These are phyloP conservation scores for Gymnopus androsaceus DNA, from an alignment of 1,284 basidiomycete species.

Conservation along the genomic window DNA sequence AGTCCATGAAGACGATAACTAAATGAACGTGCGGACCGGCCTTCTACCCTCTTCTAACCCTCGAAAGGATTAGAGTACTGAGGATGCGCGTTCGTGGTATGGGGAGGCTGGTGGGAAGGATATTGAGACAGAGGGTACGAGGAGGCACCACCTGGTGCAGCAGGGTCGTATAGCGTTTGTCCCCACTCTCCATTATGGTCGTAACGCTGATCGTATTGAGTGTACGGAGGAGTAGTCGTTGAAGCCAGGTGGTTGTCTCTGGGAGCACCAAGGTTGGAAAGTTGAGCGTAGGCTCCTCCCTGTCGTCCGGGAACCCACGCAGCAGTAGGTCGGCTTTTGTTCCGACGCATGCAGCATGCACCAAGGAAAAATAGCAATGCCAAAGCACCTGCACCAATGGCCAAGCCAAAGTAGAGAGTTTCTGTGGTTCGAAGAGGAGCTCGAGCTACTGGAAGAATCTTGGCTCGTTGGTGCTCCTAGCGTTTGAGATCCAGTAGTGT, in stretches of 20 bases:
- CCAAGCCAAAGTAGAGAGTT: constrained; percentile 14
- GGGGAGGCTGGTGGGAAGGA: background rate
- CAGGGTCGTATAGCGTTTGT: constrained; percentile 16
- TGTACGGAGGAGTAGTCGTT: background rate
- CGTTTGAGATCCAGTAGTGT: constrained; percentile 37
- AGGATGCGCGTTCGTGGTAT: background rate
- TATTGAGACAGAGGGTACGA: constrained; percentile 8
- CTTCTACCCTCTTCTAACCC: background rate
- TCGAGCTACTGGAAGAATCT: background rate
- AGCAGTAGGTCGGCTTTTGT: constrained; percentile 15
- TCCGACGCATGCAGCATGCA: constrained; percentile 15
- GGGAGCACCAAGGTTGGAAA: constrained; percentile 3
- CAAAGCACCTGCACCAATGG: constrained; percentile 14
- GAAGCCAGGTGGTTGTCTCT: constrained; percentile 6
- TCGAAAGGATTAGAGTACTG: constrained; percentile 12
- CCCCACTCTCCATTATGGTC: constrained; percentile 13
- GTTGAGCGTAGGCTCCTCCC: constrained; percentile 4
- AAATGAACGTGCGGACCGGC: background rate
- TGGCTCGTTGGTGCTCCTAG: constrained; percentile 17
- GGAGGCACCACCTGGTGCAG: background rate
- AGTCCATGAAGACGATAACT: constrained; percentile 3
- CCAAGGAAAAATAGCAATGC: constrained; percentile 14
- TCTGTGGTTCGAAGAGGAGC: constrained; percentile 9
- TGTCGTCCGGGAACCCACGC: constrained; percentile 12
- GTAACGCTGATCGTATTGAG: constrained; percentile 12